Conservation (phyloP, 495 filamentous ascomycete genomes). For the Hypoxylon fuscum region DNA sequence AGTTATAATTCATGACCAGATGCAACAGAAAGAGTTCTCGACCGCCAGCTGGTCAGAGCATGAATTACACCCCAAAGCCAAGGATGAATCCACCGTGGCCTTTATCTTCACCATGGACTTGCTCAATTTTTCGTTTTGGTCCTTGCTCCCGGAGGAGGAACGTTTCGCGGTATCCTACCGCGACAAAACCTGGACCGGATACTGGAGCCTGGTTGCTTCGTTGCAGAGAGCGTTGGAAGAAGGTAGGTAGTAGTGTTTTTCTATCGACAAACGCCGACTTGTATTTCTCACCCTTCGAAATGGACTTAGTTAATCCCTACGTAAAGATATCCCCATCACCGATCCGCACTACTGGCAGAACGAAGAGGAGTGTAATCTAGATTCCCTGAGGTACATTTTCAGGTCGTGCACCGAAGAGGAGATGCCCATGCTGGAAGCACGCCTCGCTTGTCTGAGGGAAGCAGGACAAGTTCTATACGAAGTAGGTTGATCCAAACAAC, state of each 20-base stretch:
- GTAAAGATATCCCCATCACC: conserved; percentile 84
- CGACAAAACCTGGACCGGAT: conserved; percentile 87
- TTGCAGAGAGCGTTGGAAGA: conserved; percentile 90
- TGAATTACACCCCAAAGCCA: conserved; percentile 86
- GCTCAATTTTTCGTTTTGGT: conserved; percentile 98
- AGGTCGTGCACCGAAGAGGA: conserved; percentile 85
- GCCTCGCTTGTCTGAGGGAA: conserved; percentile 82
- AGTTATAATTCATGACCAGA: conserved; percentile 75
- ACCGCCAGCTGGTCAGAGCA: conserved; percentile 86
- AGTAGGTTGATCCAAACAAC: conserved; percentile 60
- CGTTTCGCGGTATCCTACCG: conserved; percentile 83
- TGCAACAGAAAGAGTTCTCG: conserved; percentile 85
- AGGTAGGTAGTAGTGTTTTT: conserved; percentile 58
- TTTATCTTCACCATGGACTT: conserved; percentile 98
- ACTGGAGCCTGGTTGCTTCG: conserved; percentile 91
- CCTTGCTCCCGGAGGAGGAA: conserved; percentile 66
- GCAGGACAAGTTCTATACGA: conserved; percentile 84
- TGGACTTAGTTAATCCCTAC: conserved; percentile 34
- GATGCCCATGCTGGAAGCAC: conserved; percentile 83
- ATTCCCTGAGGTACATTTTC: conserved; percentile 79
- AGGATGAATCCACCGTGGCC: conserved; percentile 78
- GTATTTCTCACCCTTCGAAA: not conserved
- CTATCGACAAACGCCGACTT: conserved; percentile 10
- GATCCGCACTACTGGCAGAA: conserved; percentile 87
- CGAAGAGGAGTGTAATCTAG: conserved; percentile 77